A percentile compares a stretch with the other conserved stretches of the same genome.
These are phyloP conservation scores for Metroxylon sagu DNA, from an alignment of 176 grass and related monocot species.

Conservation along the genomic window DNA sequence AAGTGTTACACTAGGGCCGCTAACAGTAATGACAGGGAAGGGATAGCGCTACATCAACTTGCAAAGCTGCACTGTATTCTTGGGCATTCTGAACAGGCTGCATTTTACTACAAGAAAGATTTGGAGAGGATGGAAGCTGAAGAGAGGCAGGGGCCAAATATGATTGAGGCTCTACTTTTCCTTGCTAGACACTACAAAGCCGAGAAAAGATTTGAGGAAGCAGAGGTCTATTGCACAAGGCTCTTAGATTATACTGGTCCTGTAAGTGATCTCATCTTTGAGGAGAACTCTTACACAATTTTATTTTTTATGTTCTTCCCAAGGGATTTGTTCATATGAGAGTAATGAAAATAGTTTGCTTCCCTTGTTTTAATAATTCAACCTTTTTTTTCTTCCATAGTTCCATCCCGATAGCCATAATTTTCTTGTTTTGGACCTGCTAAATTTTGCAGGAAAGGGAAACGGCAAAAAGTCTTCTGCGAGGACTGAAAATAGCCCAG, in stretches of 20 bases:
- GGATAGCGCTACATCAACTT: conserved; percentile 78
- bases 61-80: conserved; percentile 65
- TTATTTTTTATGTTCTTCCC: no score
- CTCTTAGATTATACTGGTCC: conserved; percentile 93
- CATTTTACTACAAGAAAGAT: conserved; percentile 89
- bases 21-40: conserved; percentile 73
- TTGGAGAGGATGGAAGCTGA: conserved; percentile 86
- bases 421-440: no score
- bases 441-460: conserved; percentile 74
- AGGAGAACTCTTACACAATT: no score
- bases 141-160: conserved; percentile 77
- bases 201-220: conserved; percentile 64
- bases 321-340: no score
- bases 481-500: conserved; percentile 49
- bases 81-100: conserved; percentile 68
- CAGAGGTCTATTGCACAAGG: conserved; percentile 77
- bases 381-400: no score
- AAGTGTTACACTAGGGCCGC: conserved; percentile 88
- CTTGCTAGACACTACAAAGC: conserved; percentile 77
- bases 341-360: no score
- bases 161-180: conserved; percentile 86
- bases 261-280: conserved; percentile 36
- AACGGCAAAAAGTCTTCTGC: conserved; percentile 66
- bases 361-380: no score
- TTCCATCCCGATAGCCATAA: no score